Base-by-base conservation (phyloP, 2,329 filamentous ascomycete genomes). In the Arthrobotrys sinensis region DNA sequence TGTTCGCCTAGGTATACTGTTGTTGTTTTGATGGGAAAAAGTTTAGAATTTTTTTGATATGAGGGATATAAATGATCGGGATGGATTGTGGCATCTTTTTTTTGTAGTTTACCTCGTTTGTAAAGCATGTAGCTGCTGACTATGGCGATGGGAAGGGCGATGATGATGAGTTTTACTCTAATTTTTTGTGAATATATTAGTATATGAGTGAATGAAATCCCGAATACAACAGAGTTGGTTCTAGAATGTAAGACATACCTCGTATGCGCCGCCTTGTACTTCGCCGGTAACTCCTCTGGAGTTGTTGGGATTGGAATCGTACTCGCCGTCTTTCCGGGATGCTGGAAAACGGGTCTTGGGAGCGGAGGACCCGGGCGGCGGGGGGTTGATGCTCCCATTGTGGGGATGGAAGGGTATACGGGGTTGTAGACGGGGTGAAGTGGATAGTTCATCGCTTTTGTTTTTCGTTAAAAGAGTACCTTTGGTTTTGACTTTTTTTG, bases 121-220 rank as follows among this genome's bases (percentile, higher is more conserved):
- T 81, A 82, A 7, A 82, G 70, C 21, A 81, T 52, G 19, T 75
- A 81, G 10, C 76, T 80, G 11, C 76, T 82, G 21, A 82, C 80
- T 16, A 82, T 79, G 11, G 68, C 80, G 24, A 82, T 75, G 8
- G 81, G 81, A 4, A 82, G 69, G 3, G 80, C 81, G 60, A 82
- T 70, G n/a, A 82, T 81, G 36, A 81, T 62, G 3, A 65, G 72
- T 40, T 72, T 71, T 19, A 82, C 76, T 36, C 80, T 81, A 10
- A 28, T 55, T 21, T 38, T 48, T 19, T 50, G 32, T 5, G 21
- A n/a, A n/a, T 40, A 8, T 34, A 45, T 71, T 21, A 69, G 28
- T 36, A 53, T 43, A 10, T n/a, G 19, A 48, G 16, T 21, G n/a
- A 34, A 14, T 12, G n/a, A 34, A 14, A 8, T 12, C 40, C n/a